Percentiles rank a stretch among this genome's conserved stretches.
Evolutionary conservation across 2,329 filamentous ascomycete genomes (phyloP).

Genomic region (Aureobasidium sp.): DNA sequence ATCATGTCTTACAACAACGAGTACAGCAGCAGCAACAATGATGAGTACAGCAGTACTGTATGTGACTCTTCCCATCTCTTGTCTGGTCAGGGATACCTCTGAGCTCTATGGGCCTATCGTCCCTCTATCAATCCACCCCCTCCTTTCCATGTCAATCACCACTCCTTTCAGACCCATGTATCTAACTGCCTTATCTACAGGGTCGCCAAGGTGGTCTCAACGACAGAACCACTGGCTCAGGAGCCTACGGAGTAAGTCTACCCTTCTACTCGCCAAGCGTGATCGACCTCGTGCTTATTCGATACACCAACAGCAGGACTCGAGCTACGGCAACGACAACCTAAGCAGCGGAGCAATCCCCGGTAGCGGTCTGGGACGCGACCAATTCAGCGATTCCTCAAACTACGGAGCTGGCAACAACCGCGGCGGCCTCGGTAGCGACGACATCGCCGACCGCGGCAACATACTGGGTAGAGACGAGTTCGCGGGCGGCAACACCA

Average conservation of each 20-base stretch:
- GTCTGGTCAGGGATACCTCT: neutral
- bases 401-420: no score
- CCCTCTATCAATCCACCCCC: neutral
- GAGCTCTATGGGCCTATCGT: neutral
- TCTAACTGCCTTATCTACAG: neutral
- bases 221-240: neutral
- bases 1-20: constrained; percentile 11
- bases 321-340: neutral
- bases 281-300: neutral
- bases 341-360: neutral
- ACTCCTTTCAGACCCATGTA: neutral
- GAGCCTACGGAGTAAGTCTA: neutral
- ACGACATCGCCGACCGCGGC: neutral
- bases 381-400: neutral
- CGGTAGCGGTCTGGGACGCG: neutral
- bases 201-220: constrained; percentile 2
- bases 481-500: constrained; percentile 8
- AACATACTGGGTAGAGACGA: neutral
- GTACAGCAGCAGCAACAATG: neutral
- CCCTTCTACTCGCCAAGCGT: neutral
- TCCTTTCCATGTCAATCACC: neutral
- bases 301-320: neutral
- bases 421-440: neutral
- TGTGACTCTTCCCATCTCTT: neutral
- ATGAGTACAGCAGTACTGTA: constrained; percentile 11